Base-by-base conservation (phyloP, 1,284 basidiomycete genomes). In the Ustilago xerochloae region DNA sequence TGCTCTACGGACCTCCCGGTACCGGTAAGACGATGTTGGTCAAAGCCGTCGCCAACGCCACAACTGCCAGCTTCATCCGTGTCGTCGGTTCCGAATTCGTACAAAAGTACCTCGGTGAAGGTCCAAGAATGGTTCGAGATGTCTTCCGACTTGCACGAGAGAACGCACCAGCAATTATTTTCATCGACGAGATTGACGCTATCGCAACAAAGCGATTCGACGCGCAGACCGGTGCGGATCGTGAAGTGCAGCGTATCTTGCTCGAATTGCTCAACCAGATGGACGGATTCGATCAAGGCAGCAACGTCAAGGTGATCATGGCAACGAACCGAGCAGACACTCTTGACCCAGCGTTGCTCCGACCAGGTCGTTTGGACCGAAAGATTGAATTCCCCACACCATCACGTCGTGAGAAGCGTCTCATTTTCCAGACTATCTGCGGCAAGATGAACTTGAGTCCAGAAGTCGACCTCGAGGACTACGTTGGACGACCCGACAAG, bases 131-230 rank as follows among this genome's bases (percentile, higher is more conserved):
- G 97, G 97, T 99, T 66, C 91, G 97, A 82, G 97, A 99, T 84
- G 97, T 99, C 61, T 99, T 99, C 89, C 90, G 97, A 63, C 89
- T 99, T 49, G 97, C 97, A 39, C 88, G 97, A 75, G 97, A 99
- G 86, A 99, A 99, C 82, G 89, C 96, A 0, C 97, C 97, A 1
- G 91, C 94, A 45, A 99, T 99, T 85, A 99, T 99, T 86, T 99
- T 99, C 86, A 99, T 99, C 84, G 96, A 98, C 84, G 96, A 99
- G 85, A 95, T 99, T 71, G 97, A 99, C 82, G 97, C 97, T 20
- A 99, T 99, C 84, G 97, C 97, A 4, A 99, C 97, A 38, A 99
- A 99, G 86, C 94, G 97, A 85, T 99, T 99, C 87, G 97, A 99
- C 82, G 97, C 97, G 4, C 97, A 99, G 85, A 99, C 97, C 1